Evolutionary conservation across 352 stramenopile genomes (phyloP), one percentile per base, ranked within the genome.

Genomic region (Pythium dissimile): DNA sequence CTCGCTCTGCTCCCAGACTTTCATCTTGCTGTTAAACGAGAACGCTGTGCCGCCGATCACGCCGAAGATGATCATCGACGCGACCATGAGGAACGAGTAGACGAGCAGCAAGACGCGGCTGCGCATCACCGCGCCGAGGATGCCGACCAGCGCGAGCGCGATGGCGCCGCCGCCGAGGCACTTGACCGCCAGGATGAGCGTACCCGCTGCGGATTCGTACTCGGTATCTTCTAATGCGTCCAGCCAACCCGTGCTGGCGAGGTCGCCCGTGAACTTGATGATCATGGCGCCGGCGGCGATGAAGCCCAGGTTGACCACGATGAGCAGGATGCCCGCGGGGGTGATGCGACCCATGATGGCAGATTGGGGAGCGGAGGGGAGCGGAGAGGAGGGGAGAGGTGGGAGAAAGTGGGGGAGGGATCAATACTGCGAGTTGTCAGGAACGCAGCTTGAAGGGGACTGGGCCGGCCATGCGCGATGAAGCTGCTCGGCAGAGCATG

Each of bases 301-400:
- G 51, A 95, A 92, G 30, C 70, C 69, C 23, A 88, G 61, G 66
- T 94, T 95, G 52, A 93, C 71, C 18, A 89, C 47, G 50, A 94
- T 71, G 65, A 94, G 72, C 44, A 92, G 61, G 42, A 70, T 67
- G 15, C 69, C 75, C 26, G 82, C 77, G 2, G 67, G 20, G 11
- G 79, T 82, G 45, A 86, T 8, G 45, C 56, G 62, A n/a, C 52
- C 41, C 62, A 69, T 69, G 47, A 23, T 60, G 21, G 8, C 23
- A n/a, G 21, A 31, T 8, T 6, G 21, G 4, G 15, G 27, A 2
- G 10, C n/a, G n/a, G 16, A 16, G 4, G 1, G 31, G 27, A n/a
- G 44, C 12, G 26, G 23, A 38, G 42, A 32, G 26, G 23, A 16
- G 24, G 1, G 20, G 41, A 18, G 4, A 10, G 20, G 4, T 28